Percentiles rank a stretch among this genome's conserved stretches.
These are phyloP conservation scores for Pythium angustatum DNA, from an alignment of 352 stramenopile genomes.

Conservation along the genomic window DNA sequence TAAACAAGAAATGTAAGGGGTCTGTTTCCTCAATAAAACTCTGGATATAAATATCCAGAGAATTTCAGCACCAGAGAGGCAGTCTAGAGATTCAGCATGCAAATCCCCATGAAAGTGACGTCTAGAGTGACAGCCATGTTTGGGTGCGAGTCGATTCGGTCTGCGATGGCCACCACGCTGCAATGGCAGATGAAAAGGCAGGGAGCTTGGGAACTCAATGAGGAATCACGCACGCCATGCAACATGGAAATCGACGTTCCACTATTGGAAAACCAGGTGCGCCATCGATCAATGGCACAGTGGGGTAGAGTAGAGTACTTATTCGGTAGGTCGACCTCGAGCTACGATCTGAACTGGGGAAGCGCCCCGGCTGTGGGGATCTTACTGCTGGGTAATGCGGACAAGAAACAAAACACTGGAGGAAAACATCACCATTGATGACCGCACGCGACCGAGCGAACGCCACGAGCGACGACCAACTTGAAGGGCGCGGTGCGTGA, in stretches of 20 bases:
- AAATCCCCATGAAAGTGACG: background rate
- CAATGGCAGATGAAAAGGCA: slow-evolving; percentile 20
- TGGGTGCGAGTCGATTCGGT: too few relatives aligned
- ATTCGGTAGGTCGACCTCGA: background rate
- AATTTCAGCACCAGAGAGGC: too few relatives aligned
- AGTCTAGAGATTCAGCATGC: too few relatives aligned
- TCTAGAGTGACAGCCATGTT: too few relatives aligned
- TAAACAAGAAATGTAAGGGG: too few relatives aligned
- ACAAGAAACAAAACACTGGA: slow-evolving; percentile 10
- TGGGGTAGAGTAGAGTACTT: background rate
- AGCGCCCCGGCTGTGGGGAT: background rate
- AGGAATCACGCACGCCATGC: slow-evolving; percentile 15
- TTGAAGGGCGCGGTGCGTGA: slow-evolving; percentile 6
- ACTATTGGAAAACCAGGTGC: too few relatives aligned
- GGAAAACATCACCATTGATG: too few relatives aligned
- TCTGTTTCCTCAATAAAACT: too few relatives aligned
- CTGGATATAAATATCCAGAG: too few relatives aligned
- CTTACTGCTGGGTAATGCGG: slow-evolving; percentile 20
- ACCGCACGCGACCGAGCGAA: background rate
- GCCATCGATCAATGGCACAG: background rate
- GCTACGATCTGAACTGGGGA: background rate
- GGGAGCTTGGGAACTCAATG: background rate
- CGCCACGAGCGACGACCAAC: background rate
- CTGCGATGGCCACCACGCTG: too few relatives aligned
- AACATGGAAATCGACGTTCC: too few relatives aligned